Evolutionary conservation across 352 stramenopile genomes (phyloP).

Genomic region (Peronospora tabacina): DNA sequence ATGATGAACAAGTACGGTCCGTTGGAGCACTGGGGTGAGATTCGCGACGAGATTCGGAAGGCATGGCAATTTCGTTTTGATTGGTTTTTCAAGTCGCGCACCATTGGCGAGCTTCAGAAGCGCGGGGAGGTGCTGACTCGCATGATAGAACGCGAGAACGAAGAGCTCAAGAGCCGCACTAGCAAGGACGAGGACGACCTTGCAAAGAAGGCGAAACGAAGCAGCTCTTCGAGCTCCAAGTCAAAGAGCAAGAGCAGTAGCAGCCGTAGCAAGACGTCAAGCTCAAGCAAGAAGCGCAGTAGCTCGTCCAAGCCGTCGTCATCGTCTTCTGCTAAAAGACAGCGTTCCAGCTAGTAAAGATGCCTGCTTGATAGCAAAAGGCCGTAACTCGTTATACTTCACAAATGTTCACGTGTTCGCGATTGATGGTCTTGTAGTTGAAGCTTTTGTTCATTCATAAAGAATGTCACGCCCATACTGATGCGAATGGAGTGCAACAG

Average conservation of each 20-base stretch:
- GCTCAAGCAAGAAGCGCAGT: slow-evolving; percentile 67
- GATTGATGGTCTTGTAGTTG: no score
- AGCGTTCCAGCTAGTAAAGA: slow-evolving; percentile 49
- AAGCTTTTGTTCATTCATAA: no score
- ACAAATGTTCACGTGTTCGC: slow-evolving; percentile 8
- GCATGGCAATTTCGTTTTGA: slow-evolving; percentile 99
- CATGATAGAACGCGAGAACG: slow-evolving; percentile 92
- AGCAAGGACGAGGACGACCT: slow-evolving; percentile 71
- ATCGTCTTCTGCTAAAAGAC: slow-evolving; percentile 51
- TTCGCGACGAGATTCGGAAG: slow-evolving; percentile 95
- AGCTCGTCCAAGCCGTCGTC: slow-evolving; percentile 49
- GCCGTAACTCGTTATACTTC: slow-evolving; percentile 22
- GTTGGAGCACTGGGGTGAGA: slow-evolving; percentile 92
- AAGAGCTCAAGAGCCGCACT: slow-evolving; percentile 74
- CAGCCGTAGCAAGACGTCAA: slow-evolving; percentile 48
- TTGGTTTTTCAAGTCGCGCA: slow-evolving; percentile 99
- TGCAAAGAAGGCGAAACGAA: slow-evolving; percentile 71
- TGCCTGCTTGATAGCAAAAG: background rate
- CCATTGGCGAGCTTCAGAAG: slow-evolving; percentile 95
- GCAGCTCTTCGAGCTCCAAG: slow-evolving; percentile 56
- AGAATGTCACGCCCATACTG: no score
- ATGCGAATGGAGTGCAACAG: no score
- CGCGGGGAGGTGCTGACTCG: slow-evolving; percentile 92
- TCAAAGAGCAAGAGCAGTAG: slow-evolving; percentile 48
- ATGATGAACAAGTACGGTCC: slow-evolving; percentile 99